Evolutionary conservation across 257 asterid genomes (phyloP).

Genomic region (Echites panduratus): DNA sequence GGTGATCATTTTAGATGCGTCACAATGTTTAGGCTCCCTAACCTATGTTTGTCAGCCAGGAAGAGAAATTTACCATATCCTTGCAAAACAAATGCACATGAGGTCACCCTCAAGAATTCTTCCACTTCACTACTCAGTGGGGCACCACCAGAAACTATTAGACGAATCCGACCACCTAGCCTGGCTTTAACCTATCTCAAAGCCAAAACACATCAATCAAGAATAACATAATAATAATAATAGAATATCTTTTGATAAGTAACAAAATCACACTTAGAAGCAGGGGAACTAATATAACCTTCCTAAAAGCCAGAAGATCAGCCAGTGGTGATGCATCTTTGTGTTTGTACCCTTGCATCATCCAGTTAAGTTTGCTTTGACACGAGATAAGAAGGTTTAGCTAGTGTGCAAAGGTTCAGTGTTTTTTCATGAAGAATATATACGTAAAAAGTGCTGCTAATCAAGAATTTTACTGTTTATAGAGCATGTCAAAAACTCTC

Average conservation of each 20-base stretch:
- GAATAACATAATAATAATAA: background rate
- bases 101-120: slow-evolving; percentile 85
- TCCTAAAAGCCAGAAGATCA: slow-evolving; percentile 86
- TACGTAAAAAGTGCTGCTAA: background rate
- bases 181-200: slow-evolving; percentile 60
- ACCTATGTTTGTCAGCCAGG: background rate
- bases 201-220: background rate
- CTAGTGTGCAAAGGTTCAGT: background rate
- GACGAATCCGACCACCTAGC: slow-evolving; percentile 88
- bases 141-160: slow-evolving; percentile 95
- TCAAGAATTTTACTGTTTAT: slow-evolving; percentile 49
- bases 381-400: slow-evolving; percentile 20
- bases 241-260: background rate
- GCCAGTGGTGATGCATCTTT: slow-evolving; percentile 79
- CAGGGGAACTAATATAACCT: slow-evolving; percentile 37
- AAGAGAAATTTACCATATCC: slow-evolving; percentile 65
- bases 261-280: background rate
- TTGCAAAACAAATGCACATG: slow-evolving; percentile 89
- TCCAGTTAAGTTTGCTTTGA: slow-evolving; percentile 87
- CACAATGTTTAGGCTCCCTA: background rate
- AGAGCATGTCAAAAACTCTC: slow-evolving; percentile 60
- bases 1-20: background rate
- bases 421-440: background rate
- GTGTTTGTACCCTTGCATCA: slow-evolving; percentile 85
- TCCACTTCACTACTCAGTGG: slow-evolving; percentile 84